Percentiles rank a stretch among this genome's conserved stretches.
Evolutionary conservation across 2,329 filamentous ascomycete species (phyloP).

Genomic region (Pleoardoris graminearum): DNA sequence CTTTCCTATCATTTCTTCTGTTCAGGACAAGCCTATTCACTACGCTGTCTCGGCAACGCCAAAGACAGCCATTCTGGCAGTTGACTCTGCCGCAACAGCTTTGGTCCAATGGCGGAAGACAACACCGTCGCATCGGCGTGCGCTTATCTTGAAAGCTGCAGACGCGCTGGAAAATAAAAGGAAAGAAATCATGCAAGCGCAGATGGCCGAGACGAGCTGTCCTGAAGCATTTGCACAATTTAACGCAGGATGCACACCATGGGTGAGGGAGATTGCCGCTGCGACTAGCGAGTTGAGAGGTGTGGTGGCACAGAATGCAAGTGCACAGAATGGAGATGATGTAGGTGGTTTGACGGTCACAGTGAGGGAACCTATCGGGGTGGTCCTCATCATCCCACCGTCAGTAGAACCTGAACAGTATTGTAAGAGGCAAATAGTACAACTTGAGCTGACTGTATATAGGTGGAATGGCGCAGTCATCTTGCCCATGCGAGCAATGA

Average conservation of each 20-base stretch:
- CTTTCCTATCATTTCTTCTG: slow-evolving; percentile 61
- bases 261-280: slow-evolving; percentile 54
- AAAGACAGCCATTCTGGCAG: slow-evolving; percentile 57
- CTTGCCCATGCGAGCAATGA: slow-evolving; percentile 42
- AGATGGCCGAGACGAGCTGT: slow-evolving; percentile 60
- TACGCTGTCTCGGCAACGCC: slow-evolving; percentile 60
- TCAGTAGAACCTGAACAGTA: too few relatives aligned
- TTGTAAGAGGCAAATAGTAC: too few relatives aligned
- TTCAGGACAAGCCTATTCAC: slow-evolving; percentile 54
- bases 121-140: slow-evolving; percentile 63
- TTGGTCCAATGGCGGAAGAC: slow-evolving; percentile 69
- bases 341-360: slow-evolving; percentile 63
- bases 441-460: slow-evolving; percentile 7
- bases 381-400: slow-evolving; percentile 77
- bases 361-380: slow-evolving; percentile 73
- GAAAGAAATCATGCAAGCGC: slow-evolving; percentile 63
- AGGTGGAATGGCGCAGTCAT: slow-evolving; percentile 55
- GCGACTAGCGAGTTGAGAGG: slow-evolving; percentile 33
- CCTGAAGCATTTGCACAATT: slow-evolving; percentile 41
- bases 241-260: slow-evolving; percentile 43
- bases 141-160: slow-evolving; percentile 69
- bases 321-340: slow-evolving; percentile 50
- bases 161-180: slow-evolving; percentile 62
- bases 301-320: slow-evolving; percentile 47
- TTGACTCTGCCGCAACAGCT: slow-evolving; percentile 63